Percentiles rank a stretch among this genome's conserved stretches.
These are phyloP conservation scores for Naegleria fowleri DNA, from an alignment of 208 protist species.

Conservation along the genomic window DNA sequence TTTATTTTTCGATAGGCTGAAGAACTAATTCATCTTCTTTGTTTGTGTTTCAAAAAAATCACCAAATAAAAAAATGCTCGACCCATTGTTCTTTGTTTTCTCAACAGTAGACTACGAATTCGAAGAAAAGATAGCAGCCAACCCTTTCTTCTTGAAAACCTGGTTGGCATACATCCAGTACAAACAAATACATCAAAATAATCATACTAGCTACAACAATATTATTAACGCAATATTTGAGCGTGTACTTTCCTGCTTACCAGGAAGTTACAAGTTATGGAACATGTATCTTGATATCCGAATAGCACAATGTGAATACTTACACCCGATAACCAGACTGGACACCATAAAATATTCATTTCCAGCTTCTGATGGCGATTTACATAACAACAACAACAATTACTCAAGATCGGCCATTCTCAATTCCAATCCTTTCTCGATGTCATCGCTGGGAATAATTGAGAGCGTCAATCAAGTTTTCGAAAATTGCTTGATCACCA, in stretches of 20 bases:
- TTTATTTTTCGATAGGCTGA: too few species aligned
- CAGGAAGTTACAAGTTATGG: constrained; percentile 66
- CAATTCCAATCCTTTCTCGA: too few species aligned
- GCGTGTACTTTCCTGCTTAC: constrained; percentile 53
- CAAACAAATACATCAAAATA: constrained; percentile 33
- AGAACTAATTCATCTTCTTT: too few species aligned
- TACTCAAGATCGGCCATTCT: not conserved
- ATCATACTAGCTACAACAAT: not conserved
- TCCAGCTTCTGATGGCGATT: not conserved
- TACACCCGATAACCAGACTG: not conserved
- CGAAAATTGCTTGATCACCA: constrained; percentile 64
- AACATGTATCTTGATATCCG: constrained; percentile 45
- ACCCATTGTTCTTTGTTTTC: not conserved
- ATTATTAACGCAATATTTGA: constrained; percentile 53
- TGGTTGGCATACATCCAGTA: constrained; percentile 55
- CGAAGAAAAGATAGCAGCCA: constrained; percentile 19
- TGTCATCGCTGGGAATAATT: constrained; percentile 42
- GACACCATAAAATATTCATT: not conserved
- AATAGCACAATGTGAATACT: not conserved
- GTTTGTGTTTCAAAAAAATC: too few species aligned
- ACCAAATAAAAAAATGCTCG: too few species aligned
- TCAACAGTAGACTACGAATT: constrained; percentile 22
- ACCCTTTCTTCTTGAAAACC: constrained; percentile 29
- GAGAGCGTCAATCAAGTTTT: constrained; percentile 53
- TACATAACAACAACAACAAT: constrained; percentile 3